Conservation (phyloP, 2,329 filamentous ascomycete species). For the Xylariaceae sp. region DNA sequence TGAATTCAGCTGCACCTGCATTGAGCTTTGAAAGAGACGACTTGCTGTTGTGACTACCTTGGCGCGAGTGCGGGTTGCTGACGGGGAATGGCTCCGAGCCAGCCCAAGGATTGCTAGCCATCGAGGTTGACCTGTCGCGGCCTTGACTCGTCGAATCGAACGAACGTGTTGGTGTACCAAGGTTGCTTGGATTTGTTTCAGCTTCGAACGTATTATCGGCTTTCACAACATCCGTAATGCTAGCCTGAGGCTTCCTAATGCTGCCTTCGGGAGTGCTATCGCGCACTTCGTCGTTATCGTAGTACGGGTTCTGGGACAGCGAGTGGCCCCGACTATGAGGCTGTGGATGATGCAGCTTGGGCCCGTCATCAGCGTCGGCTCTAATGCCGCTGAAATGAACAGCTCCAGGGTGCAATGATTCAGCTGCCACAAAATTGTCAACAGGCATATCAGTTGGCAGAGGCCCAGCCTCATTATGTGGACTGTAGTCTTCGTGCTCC, state of each 20-base stretch:
- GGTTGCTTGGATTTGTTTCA: constrained; percentile 67
- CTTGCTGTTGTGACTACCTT: constrained; percentile 59
- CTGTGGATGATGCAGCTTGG: constrained; percentile 63
- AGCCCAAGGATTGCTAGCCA: constrained; percentile 58
- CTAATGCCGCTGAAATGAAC: constrained; percentile 49
- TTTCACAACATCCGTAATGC: constrained; percentile 37
- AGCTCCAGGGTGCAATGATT: constrained; percentile 37
- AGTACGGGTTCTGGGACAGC: constrained; percentile 60
- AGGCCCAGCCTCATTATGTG: constrained; percentile 45
- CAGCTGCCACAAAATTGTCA: constrained; percentile 17
- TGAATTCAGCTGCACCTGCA: constrained; percentile 83
- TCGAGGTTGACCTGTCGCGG: constrained; percentile 53
- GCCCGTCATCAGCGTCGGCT: constrained; percentile 47
- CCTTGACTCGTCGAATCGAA: constrained; percentile 43
- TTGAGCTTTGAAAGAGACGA: constrained; percentile 75
- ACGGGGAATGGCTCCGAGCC: constrained; percentile 41
- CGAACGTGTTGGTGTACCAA: constrained; percentile 56
- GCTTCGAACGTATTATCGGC: constrained; percentile 57
- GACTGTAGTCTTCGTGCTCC: constrained; percentile 72
- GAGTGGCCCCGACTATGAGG: constrained; percentile 71
- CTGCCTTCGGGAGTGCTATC: constrained; percentile 35
- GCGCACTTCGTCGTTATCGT: constrained; percentile 47
- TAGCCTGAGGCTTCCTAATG: constrained; percentile 35
- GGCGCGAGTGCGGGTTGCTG: constrained; percentile 35
- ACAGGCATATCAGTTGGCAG: constrained; percentile 25